Base-by-base conservation (phyloP, 805 yeast species). In the Candida hispaniensis region DNA sequence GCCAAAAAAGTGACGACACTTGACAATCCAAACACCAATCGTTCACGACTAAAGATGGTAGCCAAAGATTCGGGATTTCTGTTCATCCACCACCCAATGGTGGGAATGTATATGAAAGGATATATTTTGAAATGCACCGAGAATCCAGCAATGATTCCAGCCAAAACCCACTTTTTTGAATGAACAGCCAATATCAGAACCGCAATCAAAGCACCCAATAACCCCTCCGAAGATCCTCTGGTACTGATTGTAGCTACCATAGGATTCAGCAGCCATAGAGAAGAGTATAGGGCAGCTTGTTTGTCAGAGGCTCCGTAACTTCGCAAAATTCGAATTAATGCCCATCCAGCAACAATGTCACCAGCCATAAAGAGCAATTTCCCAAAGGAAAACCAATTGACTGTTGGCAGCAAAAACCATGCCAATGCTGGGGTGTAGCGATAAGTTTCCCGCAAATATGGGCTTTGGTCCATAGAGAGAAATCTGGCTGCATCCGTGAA, bases 231-330 rank as follows among this genome's bases (percentile, higher is more conserved):
- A 16, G 91, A 80, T 1, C 98, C 98, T 28, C 98, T 64, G 0
- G 96, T 83, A 44, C 88, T 75, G 30, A 91, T 91, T 1, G 94
- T 83, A 18, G 78, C 72, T 1, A 86, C 97, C 91, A 91, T 80
- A 10, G 98, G 97, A 52, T 91, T 91, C 46, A 83, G 63, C 12
- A 91, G 63, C 97, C 97, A 91, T 4, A 88, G 58, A 2, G 77
- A 55, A 8, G 75, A 55, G 25, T 74, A 61, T 5, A 61, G 44
- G 8, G 67, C 40, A n/a, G 63, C 60, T 29, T 59, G 60, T 5
- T 47, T 26, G 26, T 47, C 47, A n/a, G 51, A 41, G 24, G 44
- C 50, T 10, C 51, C 49, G n/a, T 51, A 42, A 17, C 41, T 38
- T 17, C 58, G 45, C 38, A 71, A 52, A 5, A 68, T 48, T 40